Evolutionary conservation across 192 early-diverging fungal genomes (phyloP).

Genomic region (Coemansia sp.): DNA sequence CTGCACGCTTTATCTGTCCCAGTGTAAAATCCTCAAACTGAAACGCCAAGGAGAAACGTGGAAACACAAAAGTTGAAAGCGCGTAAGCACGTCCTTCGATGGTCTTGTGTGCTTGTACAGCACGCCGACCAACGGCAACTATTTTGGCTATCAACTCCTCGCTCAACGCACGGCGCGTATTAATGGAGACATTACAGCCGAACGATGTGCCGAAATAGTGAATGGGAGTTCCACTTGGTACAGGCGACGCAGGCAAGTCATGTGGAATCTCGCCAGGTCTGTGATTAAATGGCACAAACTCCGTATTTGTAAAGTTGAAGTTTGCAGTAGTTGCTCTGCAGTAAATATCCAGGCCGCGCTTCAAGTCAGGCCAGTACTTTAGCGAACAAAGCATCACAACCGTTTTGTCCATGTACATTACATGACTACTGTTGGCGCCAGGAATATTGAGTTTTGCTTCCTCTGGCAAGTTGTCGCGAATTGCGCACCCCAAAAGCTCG

Average conservation of each 20-base stretch:
- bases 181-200: not conserved
- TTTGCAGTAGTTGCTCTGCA: conserved; percentile 8
- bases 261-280: not conserved
- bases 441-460: conserved; percentile 2
- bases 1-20: not conserved
- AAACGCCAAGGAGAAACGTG: not conserved
- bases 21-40: conserved; percentile 10
- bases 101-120: not conserved
- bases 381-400: conserved; percentile 8
- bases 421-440: not conserved
- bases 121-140: not conserved
- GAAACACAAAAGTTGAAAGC: conserved; percentile 5
- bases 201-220: conserved; percentile 1
- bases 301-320: conserved; percentile 16
- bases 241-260: not conserved
- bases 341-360: conserved; percentile 6
- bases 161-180: not conserved
- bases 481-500: conserved; percentile 11
- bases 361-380: conserved; percentile 4
- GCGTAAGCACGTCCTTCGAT: not conserved
- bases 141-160: not conserved
- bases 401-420: conserved; percentile 22
- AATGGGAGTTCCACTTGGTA: not conserved
- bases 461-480: not conserved
- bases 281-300: conserved; percentile 7